Evolutionary conservation across 306 rosid genomes (phyloP), one percentile per base, ranked within the genome.

Genomic region (Aeschynomene evenia): DNA sequence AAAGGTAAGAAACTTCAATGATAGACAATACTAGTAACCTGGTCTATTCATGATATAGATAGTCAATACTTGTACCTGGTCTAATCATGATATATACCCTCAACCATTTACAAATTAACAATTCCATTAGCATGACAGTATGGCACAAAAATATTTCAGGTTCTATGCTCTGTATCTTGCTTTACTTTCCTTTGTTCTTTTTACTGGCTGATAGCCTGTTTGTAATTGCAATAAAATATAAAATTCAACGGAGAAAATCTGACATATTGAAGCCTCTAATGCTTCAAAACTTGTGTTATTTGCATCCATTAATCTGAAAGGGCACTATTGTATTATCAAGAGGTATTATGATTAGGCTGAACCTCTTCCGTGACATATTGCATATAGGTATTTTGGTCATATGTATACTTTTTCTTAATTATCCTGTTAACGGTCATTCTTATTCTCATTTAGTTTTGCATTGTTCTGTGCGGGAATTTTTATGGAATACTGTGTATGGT

Each of bases 1-100:
- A 93, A 93, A 90, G 98, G 98, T 93, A 45, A 75, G 83, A 42
- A 71, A 78, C 58, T 26, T 45, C 48, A 45, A 9, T 1, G 21
- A 54, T 61, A 56, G 15, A 40, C 14, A 40, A 40, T 77, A 19
- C 51, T 72, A 19, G 33, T 53, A 45, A 34, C 26, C 43, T 59
- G 46, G 36, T 37, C 28, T 40, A 4, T 31, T 37, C 48, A 45
- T 71, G 26, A 64, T 36, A 31, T 48, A 23, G 6, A 54, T 61
- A 56, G 15, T 12, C 14, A 40, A 40, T 77, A 19, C 51, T 72
- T n/a, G 33, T 53, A 45, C 26, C 43, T 59, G 46, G 36, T 37
- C 28, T 40, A 4, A 31, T 37, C 48, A 45, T 71, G 26, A 64
- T 36, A 31, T 48, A 23, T n/a, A 4, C 48, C 68, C 63, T 46